Percentiles rank a stretch among this genome's conserved stretches.
Conservation (phyloP, 1,139 yeast species). For the Blastobotrys buckinghamii region DNA sequence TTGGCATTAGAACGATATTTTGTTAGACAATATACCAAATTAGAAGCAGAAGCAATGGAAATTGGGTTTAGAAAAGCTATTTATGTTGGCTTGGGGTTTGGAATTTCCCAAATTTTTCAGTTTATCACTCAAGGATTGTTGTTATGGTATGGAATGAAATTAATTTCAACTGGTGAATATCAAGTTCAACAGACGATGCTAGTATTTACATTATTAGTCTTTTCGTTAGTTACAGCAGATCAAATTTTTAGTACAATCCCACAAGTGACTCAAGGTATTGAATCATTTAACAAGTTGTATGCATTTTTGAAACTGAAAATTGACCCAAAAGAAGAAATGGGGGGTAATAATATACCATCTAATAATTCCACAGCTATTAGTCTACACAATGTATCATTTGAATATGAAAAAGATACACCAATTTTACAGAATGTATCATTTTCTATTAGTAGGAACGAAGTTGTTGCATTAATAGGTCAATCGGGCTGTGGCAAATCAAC, state of each 20-base stretch:
- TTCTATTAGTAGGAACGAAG: constrained; percentile 53
- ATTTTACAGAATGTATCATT: constrained; percentile 30
- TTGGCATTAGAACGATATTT: constrained; percentile 51
- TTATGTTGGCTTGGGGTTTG: constrained; percentile 52
- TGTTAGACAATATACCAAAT: constrained; percentile 31
- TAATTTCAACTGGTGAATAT: constrained; percentile 56
- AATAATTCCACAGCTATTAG: not conserved
- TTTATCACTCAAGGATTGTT: constrained; percentile 63
- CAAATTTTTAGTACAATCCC: constrained; percentile 61
- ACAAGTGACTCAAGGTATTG: constrained; percentile 64
- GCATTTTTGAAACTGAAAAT: not conserved
- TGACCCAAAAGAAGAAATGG: constrained; percentile 2
- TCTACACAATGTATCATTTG: not conserved
- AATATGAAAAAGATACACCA: not conserved
- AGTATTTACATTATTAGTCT: constrained; percentile 65
- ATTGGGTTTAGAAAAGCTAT: constrained; percentile 28
- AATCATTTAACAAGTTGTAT: constrained; percentile 20
- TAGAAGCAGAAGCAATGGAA: constrained; percentile 24
- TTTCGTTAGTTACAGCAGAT: constrained; percentile 64
- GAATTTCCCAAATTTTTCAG: constrained; percentile 48
- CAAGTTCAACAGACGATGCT: constrained; percentile 52
- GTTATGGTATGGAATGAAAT: constrained; percentile 67
- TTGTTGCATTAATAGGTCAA: constrained; percentile 82
- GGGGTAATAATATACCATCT: not conserved
- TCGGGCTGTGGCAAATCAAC: constrained; percentile 92